Base-by-base conservation (phyloP, 805 yeast species). In the Yamadazyma insecticola region DNA sequence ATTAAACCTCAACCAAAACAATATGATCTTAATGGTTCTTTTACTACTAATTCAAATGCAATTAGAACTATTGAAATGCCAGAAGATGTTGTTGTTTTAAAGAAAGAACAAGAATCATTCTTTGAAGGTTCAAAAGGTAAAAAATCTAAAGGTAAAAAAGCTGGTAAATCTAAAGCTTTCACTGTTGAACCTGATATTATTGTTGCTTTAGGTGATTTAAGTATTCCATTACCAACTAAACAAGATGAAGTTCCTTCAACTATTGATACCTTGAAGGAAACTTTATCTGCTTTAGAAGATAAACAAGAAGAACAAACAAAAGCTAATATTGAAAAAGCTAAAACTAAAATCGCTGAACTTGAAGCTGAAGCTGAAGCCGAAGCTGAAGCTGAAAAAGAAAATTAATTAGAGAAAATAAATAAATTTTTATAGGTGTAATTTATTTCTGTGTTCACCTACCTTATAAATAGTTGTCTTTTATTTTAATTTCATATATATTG, bases 261-360 rank as follows among this genome's bases (percentile, higher is more conserved):
- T 41, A 59, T 84, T 49, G 76, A 68, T 31, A 67, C 76, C 44
- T 76, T 90, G 60, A 76, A 78, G 68, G 73, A 69, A 47, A 88
- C 92, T 58, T 74, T 85, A 51, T 67, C 64, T 35, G 77, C 77
- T 41, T 83, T 75, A 63, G 65, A 72, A 57, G 68, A 70, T 29
- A 78, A 78, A 61, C 95, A 87, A 67, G 89, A 80, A 38, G 84
- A 78, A 35, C 84, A 79, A 51, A 86, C 97, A 38, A 73, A 78
- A 55, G 74, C 75, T 57, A 81, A 83, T 57, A 69, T 83, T 43
- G 84, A 73, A 48, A 72, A 72, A 43, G 95, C 92, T 30, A 78
- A 86, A 64, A 81, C 78, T 35, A 81, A 81, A 57, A 73, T 86
- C 43, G 81, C 80, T 40, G 71, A 79, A 52, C 60, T 85, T 39